These are phyloP conservation scores for Cubamyces lactineus DNA, from an alignment of 768 basidiomycete genomes.

Conservation along the genomic window DNA sequence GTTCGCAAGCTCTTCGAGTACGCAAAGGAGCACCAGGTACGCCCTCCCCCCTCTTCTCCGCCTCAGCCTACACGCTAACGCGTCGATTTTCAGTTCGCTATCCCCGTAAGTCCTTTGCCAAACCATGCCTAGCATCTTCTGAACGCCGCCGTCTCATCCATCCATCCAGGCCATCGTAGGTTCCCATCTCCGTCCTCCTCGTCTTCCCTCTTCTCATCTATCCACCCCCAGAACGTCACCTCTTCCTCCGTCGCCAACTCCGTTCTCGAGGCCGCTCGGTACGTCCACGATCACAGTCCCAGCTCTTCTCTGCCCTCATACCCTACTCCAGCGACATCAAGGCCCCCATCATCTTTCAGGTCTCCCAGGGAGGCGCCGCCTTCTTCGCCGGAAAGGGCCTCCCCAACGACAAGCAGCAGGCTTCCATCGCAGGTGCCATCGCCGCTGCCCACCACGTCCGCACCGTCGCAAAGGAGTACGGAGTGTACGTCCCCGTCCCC, in stretches of 20 bases:
- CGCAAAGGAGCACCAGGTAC: conserved; percentile 84
- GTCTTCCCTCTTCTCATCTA: neutral
- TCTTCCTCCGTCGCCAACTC: conserved; percentile 96
- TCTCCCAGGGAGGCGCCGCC: conserved; percentile 95
- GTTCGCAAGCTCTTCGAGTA: conserved; percentile 95
- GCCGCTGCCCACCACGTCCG: conserved; percentile 93
- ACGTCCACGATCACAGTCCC: conserved; percentile 16
- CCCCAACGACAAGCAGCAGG: conserved; percentile 93
- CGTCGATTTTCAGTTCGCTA: conserved; percentile 62
- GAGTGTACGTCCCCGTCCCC: conserved; percentile 65
- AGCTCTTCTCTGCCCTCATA: conserved; percentile 1
- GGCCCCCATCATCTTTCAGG: conserved; percentile 95
- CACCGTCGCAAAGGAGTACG: conserved; percentile 85
- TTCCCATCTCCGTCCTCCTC: conserved; percentile 25
- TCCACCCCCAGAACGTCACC: conserved; percentile 77
- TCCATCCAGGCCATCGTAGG: conserved; percentile 71
- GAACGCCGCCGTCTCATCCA: conserved; percentile 9
- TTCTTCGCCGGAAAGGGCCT: conserved; percentile 98
- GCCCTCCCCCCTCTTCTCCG: conserved; percentile 25
- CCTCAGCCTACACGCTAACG: conserved; percentile 18
- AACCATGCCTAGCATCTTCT: neutral
- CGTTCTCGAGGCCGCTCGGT: conserved; percentile 94
- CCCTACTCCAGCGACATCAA: conserved; percentile 76
- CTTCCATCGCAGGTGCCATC: conserved; percentile 89
- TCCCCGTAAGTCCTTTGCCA: conserved; percentile 62